These are phyloP conservation scores for Triticum aestivum DNA, from an alignment of 176 grass and related monocot species.

Conservation along the genomic window IWGSC_CS_RefSeq_v2.1 NC_057807.1:15592816-15593315, in stretches of 20 bases:
- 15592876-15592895: not conserved
- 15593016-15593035: not conserved
- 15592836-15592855: not conserved
- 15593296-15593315: not conserved
- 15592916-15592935: not conserved
- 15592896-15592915: not conserved
- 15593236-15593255: constrained; percentile 45
- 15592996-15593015: not conserved
- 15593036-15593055: not conserved
- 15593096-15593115: not conserved
- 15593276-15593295: not conserved
- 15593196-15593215: constrained; percentile 80
- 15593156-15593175: constrained; percentile 61
- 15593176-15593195: constrained; percentile 76
- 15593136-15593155: constrained; percentile 60
- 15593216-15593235: constrained; percentile 45
- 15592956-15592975: not conserved
- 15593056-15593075: not conserved
- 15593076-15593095: not conserved
- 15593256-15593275: not conserved
- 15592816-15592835: not conserved
- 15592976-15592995: not conserved
- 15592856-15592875: not conserved
- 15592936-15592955: not conserved
- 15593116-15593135: constrained; percentile 71